These are phyloP conservation scores for Wickerhamiella slavikovae DNA, from an alignment of 805 yeast species.

Conservation along the genomic window DNA sequence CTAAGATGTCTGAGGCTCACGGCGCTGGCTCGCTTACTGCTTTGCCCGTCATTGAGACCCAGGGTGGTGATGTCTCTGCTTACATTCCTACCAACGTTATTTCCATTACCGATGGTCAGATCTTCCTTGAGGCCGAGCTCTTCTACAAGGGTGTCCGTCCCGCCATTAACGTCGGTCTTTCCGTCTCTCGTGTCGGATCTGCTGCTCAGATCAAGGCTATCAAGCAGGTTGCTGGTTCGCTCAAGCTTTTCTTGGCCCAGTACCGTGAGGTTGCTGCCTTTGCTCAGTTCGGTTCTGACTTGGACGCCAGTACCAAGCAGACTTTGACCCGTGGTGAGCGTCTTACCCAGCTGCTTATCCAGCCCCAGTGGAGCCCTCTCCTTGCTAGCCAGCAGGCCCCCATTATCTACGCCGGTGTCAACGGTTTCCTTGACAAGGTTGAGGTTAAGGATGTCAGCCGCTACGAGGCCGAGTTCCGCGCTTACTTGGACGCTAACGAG, in stretches of 20 bases:
- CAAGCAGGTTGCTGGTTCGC: conserved; percentile 99
- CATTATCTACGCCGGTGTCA: conserved; percentile 97
- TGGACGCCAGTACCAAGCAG: conserved; percentile 99
- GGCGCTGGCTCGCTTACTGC: conserved; percentile 95
- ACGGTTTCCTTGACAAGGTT: conserved; percentile 87
- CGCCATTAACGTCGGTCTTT: conserved; percentile 98
- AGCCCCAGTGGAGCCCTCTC: conserved; percentile 90
- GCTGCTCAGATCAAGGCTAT: conserved; percentile 99
- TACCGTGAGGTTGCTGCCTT: conserved; percentile 99
- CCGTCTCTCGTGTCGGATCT: conserved; percentile 99
- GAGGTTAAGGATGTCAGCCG: conserved; percentile 72
- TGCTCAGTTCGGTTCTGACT: conserved; percentile 99
- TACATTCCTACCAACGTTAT: conserved; percentile 95
- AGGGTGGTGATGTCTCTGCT: conserved; percentile 98
- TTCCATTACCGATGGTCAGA: conserved; percentile 95
- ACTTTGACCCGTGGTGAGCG: conserved; percentile 99
- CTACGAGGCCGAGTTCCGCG: conserved; percentile 81
- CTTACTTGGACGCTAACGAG: conserved; percentile 83
- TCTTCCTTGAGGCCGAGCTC: conserved; percentile 97
- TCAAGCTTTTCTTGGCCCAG: conserved; percentile 99
- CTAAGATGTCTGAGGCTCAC: conserved; percentile 75
- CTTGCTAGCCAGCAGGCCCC: conserved; percentile 99
- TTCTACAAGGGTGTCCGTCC: conserved; percentile 99
- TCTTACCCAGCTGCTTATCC: conserved; percentile 95
- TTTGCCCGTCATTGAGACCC: conserved; percentile 91